phyloP scores from a whole-genome alignment of 148 eudicot species.

The Silene latifolia region DNA sequence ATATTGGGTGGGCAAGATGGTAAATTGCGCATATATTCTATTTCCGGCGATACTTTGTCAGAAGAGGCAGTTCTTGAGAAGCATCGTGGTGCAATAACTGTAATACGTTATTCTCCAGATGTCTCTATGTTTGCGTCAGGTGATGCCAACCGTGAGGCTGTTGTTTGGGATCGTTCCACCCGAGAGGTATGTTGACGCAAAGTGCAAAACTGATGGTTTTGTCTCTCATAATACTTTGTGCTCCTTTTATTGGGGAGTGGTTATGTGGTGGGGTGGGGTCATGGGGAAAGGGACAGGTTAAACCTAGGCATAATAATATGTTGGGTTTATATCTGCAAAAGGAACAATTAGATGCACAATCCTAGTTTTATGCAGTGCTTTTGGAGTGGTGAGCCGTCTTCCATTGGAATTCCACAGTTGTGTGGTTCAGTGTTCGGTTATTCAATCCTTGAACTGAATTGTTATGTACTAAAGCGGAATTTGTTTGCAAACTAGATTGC shows the following conservation, averaged over 20 bases:
- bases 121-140: slow-evolving; percentile 90
- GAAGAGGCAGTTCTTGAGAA: slow-evolving; percentile 90
- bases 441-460: not conserved
- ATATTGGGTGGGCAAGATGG: slow-evolving; percentile 86
- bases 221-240: not conserved
- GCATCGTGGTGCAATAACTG: slow-evolving; percentile 86
- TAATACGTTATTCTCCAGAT: slow-evolving; percentile 84
- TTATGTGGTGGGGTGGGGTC: not conserved
- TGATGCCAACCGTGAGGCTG: slow-evolving; percentile 90
- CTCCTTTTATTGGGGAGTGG: not conserved
- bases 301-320: not conserved
- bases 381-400: too few species aligned
- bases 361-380: not conserved
- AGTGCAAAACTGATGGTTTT: not conserved
- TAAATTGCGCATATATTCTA: slow-evolving; percentile 70
- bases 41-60: slow-evolving; percentile 61
- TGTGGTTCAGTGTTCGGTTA: not conserved
- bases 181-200: slow-evolving; percentile 51
- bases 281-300: slow-evolving; percentile 4
- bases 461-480: not conserved
- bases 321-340: not conserved
- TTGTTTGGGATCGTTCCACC: slow-evolving; percentile 84
- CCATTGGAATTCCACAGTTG: too few species aligned
- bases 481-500: not conserved
- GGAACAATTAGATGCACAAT: not conserved